Conservation (phyloP, 2,329 filamentous ascomycete genomes). For the Penicillium olsonii region DNA sequence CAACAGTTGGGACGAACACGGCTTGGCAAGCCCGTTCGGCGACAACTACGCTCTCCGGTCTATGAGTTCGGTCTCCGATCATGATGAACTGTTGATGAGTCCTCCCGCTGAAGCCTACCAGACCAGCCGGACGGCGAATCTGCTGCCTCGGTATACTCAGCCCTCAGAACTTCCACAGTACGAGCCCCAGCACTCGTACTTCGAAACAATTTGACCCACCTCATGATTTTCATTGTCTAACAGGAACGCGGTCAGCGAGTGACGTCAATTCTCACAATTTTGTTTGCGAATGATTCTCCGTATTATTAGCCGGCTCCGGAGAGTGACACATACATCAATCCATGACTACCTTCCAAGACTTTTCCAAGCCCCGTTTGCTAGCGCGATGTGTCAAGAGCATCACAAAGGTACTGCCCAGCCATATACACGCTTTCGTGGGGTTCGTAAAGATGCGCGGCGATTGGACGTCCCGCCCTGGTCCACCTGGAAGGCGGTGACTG, state of each 20-base stretch:
- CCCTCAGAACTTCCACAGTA: not conserved
- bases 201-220: slow-evolving; percentile 1
- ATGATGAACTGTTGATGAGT: not conserved
- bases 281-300: not conserved
- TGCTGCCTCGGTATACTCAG: not conserved
- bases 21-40: not conserved
- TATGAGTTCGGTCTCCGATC: not conserved
- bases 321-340: not conserved
- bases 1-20: not conserved
- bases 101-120: not conserved
- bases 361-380: too few species aligned
- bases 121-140: not conserved
- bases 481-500: slow-evolving; percentile 2
- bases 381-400: not conserved
- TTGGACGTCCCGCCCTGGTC: not conserved
- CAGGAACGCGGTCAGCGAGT: not conserved
- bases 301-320: not conserved
- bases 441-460: not conserved
- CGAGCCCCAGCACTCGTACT: not conserved
- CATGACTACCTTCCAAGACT: not conserved
- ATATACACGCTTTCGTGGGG: not conserved
- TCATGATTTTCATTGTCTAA: slow-evolving; percentile 9
- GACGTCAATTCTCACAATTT: slow-evolving; percentile 2
- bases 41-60: not conserved
- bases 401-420: not conserved